Conservation (phyloP, 768 basidiomycete species). For the Auricularia sp. region DNA sequence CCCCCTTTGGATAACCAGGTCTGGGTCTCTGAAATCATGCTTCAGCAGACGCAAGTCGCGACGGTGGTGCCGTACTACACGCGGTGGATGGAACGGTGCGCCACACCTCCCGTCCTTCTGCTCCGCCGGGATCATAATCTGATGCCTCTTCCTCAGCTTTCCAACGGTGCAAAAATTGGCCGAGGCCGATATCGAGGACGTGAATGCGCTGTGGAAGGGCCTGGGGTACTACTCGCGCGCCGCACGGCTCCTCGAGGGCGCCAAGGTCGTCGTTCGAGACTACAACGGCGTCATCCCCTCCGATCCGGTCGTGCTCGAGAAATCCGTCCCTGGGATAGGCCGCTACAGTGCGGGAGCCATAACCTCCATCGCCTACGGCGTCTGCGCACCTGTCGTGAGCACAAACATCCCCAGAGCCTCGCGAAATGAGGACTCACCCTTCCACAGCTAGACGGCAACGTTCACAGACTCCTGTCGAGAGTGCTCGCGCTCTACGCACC, state of each 20-base stretch:
- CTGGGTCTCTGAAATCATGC: constrained; percentile 90
- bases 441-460: constrained; percentile 77
- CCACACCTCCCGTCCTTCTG: constrained; percentile 6
- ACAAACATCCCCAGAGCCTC: background rate
- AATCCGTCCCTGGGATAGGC: constrained; percentile 77
- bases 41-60: constrained; percentile 89
- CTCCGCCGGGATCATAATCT: background rate
- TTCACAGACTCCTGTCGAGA: constrained; percentile 75
- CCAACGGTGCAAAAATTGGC: constrained; percentile 73
- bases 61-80: constrained; percentile 94
- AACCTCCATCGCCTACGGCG: constrained; percentile 80
- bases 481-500: constrained; percentile 72
- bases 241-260: constrained; percentile 70
- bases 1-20: constrained; percentile 34
- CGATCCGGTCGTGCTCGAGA: constrained; percentile 72
- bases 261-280: constrained; percentile 62
- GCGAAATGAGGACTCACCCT: background rate
- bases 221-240: constrained; percentile 87
- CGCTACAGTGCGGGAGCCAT: constrained; percentile 82
- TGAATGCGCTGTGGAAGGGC: constrained; percentile 86
- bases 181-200: constrained; percentile 63
- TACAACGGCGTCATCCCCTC: constrained; percentile 64
- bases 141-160: constrained; percentile 38
- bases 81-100: constrained; percentile 74
- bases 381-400: constrained; percentile 74